Evolutionary conservation across 371 early-diverging fungal genomes (phyloP), one percentile per base, ranked within the genome.

Genomic region (Rhizopus stolonifer): DNA sequence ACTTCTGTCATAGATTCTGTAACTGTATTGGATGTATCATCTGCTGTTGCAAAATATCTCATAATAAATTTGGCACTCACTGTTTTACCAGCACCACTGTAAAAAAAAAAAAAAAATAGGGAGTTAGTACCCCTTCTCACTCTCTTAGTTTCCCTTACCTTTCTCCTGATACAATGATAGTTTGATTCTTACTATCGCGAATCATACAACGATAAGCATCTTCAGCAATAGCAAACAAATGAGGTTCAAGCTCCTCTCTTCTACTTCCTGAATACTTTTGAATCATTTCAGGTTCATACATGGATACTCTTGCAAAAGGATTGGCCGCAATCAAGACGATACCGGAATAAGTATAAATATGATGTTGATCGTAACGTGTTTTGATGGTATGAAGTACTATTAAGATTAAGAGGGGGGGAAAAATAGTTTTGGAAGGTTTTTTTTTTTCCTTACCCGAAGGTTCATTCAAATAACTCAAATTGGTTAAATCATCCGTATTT

Each of bases 341-440:
- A 34, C 99, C 99, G 25, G 98, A 97, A 68, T 96, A 98, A 15
- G 99, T 99, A 74, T 99, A 99, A 50, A 97, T 96, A 67, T 87
- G 88, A 64, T 88, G 89, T 67, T 91, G 88, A 6, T 80, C 76
- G 67, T 95, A 98, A 50, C 96, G 84, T 21, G 89, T 82, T 47
- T 81, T 80, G 61, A 96, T 88, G 62, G 92, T 95, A 69, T 94
- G 86, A 44, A 96, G 79, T 5, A 98, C 96, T 77, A 52, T 23
- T n/a, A n/a, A n/a, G n/a, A n/a, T n/a, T n/a, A n/a, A n/a, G n/a
- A n/a, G n/a, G n/a, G n/a, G n/a, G n/a, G n/a, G n/a, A n/a, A n/a
- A n/a, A n/a, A n/a, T n/a, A n/a, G n/a, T n/a, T n/a, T n/a, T n/a
- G n/a, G n/a, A n/a, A n/a, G n/a, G n/a, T 34, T 38, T 17, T 47